Conservation (phyloP, 2,329 filamentous ascomycete species). For the Tympanopsis confertula region DNA sequence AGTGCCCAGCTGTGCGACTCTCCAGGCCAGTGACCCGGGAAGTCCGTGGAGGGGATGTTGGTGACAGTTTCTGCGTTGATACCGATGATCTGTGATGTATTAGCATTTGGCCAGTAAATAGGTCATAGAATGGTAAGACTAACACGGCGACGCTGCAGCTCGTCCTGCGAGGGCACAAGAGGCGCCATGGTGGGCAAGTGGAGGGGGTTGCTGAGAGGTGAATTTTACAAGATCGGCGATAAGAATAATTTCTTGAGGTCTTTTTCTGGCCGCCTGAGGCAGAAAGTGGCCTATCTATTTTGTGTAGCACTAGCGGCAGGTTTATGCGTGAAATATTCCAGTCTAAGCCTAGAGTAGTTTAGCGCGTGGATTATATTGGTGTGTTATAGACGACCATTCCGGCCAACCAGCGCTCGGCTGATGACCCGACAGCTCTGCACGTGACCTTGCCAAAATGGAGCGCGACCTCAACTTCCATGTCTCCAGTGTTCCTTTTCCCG, state of each 20-base stretch:
- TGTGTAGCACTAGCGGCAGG: conserved; percentile 7
- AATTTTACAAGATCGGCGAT: not conserved
- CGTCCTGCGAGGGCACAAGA: conserved; percentile 24
- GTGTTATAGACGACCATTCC: not conserved
- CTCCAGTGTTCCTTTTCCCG: too few relatives aligned
- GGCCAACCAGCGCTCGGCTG: not conserved
- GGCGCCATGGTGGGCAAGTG: conserved; percentile 21
- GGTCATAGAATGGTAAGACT: not conserved
- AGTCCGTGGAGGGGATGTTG: conserved; percentile 80
- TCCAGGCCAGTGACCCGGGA: conserved; percentile 79
- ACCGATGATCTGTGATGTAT: conserved; percentile 55
- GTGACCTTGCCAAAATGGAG: not conserved
- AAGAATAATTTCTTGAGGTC: conserved; percentile 18
- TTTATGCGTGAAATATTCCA: not conserved
- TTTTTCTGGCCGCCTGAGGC: conserved; percentile 15
- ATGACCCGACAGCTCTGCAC: not conserved
- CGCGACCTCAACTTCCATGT: too few relatives aligned
- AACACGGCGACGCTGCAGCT: conserved; percentile 25
- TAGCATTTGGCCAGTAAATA: not conserved
- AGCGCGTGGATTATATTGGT: too few relatives aligned
- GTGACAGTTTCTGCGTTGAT: conserved; percentile 85
- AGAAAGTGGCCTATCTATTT: conserved; percentile 9
- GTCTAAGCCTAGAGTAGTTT: not conserved
- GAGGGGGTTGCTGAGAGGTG: not conserved
- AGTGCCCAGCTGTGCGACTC: conserved; percentile 77